phyloP scores from a whole-genome alignment of 2,329 filamentous ascomycete genomes.

The Arthrobotrys pseudoclavata region DNA sequence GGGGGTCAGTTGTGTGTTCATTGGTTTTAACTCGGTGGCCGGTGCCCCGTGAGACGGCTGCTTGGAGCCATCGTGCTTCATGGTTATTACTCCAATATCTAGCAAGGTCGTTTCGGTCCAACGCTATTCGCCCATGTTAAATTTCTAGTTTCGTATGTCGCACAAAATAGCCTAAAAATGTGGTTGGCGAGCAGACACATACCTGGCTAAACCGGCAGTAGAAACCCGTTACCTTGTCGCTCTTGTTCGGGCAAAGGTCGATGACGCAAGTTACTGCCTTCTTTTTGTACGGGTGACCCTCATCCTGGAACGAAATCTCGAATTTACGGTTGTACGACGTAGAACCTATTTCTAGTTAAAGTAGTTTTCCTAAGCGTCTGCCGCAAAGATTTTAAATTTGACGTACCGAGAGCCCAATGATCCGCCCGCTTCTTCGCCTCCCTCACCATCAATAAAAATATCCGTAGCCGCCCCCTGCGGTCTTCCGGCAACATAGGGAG shows the following conservation, averaged over 20 bases:
- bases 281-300: neutral
- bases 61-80: neutral
- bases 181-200: neutral
- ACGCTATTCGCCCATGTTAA: neutral
- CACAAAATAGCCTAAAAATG: too few species aligned
- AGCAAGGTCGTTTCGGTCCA: neutral
- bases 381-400: too few species aligned
- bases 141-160: neutral
- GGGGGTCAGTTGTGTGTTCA: neutral
- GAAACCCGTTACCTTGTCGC: neutral
- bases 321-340: conserved; percentile 18
- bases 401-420: conserved; percentile 1
- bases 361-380: too few species aligned
- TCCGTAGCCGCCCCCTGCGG: conserved; percentile 6
- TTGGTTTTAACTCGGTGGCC: neutral
- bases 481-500: neutral
- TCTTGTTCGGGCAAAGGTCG: neutral
- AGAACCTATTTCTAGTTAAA: neutral
- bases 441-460: conserved; percentile 3
- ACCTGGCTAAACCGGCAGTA: conserved; percentile 20
- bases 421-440: neutral
- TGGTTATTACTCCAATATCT: conserved; percentile 12
- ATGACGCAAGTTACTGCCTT: neutral
- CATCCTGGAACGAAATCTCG: neutral
- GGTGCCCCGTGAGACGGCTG: neutral